Base-by-base conservation (phyloP, 176 grass and related monocot species). In the Oryza meridionalis region DNA sequence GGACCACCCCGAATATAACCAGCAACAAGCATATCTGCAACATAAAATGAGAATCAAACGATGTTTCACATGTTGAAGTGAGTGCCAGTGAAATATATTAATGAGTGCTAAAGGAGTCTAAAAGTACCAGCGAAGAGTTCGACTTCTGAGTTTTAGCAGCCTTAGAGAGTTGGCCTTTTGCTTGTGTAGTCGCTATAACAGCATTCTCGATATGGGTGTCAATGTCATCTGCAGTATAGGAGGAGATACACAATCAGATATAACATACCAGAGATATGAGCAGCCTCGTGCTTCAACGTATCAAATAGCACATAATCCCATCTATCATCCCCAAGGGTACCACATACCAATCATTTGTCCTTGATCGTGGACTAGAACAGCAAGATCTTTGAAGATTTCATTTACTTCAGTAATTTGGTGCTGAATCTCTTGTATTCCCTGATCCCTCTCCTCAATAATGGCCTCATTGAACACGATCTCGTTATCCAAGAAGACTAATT, bases 321-420 rank as follows among this genome's bases (percentile, higher is more conserved):
- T 77, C 10, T 33, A 11, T 61, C 68, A 73, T 40, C 19, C 17
- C 9, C 62, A 75, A 67, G 46, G 5, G 40, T 44, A 68, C 26
- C 68, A 78, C 65, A 29, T 73, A 97, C 94, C 92, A 64, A 97
- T 97, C 82, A 88, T 81, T 84, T 72, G 72, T 83, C 94, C 94
- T 90, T 97, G 94, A 82, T 97, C 94, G 71, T 97, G 94, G 32
- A 94, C 94, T 77, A 97, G 89, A 76, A 97, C 91, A 81, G 94
- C 94, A 81, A 97, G 94, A 82, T 97, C 94, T 86, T 97, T 97
- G 59, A 97, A 97, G 42, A 97, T 97, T 81, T 97, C 94, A 2
- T 92, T 97, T 82, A 97, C 94, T 88, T 97, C 87, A 82, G 87
- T 81, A 38, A 97, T 94, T 82, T 97, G 92, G 21, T 97, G 83